Evolutionary conservation across 2,329 filamentous ascomycete species (phyloP).

Genomic region (Clonostachys rosea): DNA sequence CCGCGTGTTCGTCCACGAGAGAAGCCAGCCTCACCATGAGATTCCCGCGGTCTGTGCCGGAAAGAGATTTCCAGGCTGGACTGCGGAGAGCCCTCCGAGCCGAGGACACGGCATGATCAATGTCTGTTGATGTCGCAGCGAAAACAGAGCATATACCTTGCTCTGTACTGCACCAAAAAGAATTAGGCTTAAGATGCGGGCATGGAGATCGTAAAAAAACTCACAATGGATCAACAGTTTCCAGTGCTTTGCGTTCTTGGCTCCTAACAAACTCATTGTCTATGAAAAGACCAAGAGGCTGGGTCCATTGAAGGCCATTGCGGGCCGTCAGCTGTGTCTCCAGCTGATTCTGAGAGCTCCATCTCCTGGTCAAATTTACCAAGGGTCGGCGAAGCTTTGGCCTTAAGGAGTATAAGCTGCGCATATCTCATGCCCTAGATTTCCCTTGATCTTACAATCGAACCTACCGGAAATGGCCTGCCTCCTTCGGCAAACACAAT

Average conservation of each 20-base stretch:
- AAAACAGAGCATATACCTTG: slow-evolving; percentile 67
- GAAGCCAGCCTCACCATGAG: slow-evolving; percentile 68
- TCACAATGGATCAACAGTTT: slow-evolving; percentile 66
- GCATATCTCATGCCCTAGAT: no score
- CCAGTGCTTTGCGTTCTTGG: slow-evolving; percentile 58
- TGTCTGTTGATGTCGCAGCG: slow-evolving; percentile 61
- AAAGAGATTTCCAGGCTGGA: slow-evolving; percentile 62
- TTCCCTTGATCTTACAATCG: no score
- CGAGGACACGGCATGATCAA: slow-evolving; percentile 65
- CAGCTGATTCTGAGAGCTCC: not conserved
- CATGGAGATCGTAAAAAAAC: slow-evolving; percentile 8
- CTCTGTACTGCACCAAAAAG: slow-evolving; percentile 38
- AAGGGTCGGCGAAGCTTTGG: no score
- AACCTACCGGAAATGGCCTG: no score
- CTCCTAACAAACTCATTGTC: slow-evolving; percentile 75
- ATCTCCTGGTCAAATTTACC: no score
- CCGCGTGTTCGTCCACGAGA: slow-evolving; percentile 60
- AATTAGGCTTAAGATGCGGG: not conserved
- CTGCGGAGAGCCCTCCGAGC: slow-evolving; percentile 65
- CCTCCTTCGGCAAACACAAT: no score
- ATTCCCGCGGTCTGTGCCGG: slow-evolving; percentile 62
- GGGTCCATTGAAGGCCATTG: slow-evolving; percentile 67
- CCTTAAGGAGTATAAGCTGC: no score
- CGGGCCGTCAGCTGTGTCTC: slow-evolving; percentile 42
- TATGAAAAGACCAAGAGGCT: slow-evolving; percentile 77